Evolutionary conservation across 2,329 filamentous ascomycete species (phyloP).

Genomic region (Diaporthe sp.): DNA sequence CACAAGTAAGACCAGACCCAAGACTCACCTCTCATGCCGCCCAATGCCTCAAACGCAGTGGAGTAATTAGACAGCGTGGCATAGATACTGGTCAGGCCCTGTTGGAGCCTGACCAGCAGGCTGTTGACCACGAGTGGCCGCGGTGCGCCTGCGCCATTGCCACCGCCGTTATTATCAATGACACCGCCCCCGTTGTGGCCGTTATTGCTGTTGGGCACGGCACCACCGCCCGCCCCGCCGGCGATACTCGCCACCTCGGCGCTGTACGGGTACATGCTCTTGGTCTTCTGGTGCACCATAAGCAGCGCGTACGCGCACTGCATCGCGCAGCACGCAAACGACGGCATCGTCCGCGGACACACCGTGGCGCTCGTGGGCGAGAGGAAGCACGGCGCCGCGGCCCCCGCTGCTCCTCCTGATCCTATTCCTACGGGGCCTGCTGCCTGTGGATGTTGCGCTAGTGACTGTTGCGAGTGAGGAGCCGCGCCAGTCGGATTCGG

Average conservation of each 20-base stretch:
- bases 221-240: conserved; percentile 32
- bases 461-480: conserved; percentile 42
- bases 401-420: not conserved
- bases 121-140: conserved; percentile 45
- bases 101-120: conserved; percentile 55
- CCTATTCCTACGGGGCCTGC: not conserved
- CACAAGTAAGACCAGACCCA: not conserved
- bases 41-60: conserved; percentile 58
- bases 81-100: conserved; percentile 56
- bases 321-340: conserved; percentile 61
- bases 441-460: not conserved
- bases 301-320: conserved; percentile 59
- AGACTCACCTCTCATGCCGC: conserved; percentile 57
- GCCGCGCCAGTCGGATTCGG: conserved; percentile 53
- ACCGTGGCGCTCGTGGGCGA: conserved; percentile 52
- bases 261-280: conserved; percentile 50
- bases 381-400: conserved; percentile 47
- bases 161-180: not conserved
- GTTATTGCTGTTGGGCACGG: conserved; percentile 12
- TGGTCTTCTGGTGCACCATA: conserved; percentile 57
- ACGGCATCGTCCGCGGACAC: conserved; percentile 59
- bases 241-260: conserved; percentile 44
- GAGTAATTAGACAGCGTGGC: conserved; percentile 58
- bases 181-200: not conserved
- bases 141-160: not conserved